Percentiles rank a stretch among this genome's conserved stretches.
These are phyloP conservation scores for Lobosporangium transversale DNA, from an alignment of 192 early-diverging fungal species.

Conservation along the genomic window DNA sequence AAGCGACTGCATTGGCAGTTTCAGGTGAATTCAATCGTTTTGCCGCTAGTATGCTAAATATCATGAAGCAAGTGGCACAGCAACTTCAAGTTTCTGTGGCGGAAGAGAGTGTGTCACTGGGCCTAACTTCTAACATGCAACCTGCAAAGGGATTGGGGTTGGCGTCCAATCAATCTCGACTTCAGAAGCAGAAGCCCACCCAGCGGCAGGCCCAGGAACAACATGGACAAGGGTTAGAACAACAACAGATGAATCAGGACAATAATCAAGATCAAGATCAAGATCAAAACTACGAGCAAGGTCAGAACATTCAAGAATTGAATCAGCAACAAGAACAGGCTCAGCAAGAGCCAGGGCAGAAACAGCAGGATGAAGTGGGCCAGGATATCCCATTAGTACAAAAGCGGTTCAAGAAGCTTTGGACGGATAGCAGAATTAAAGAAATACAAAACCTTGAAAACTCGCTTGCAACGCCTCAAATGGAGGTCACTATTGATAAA, in stretches of 20 bases:
- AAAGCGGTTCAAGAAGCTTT: no score
- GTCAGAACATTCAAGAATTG: background rate
- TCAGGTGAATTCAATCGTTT: background rate
- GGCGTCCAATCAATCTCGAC: no score
- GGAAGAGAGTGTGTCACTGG: background rate
- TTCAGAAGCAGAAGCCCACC: no score
- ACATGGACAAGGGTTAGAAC: no score
- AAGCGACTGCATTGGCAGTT: background rate
- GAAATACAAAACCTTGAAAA: background rate
- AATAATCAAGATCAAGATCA: background rate
- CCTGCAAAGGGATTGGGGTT: no score
- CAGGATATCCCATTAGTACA: no score
- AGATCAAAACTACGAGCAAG: no score
- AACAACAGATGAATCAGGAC: background rate
- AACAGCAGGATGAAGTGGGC: no score
- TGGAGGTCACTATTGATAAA: background rate
- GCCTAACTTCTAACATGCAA: no score
- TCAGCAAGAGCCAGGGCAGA: background rate
- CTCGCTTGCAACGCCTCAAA: background rate
- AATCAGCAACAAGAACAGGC: no score
- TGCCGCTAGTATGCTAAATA: background rate
- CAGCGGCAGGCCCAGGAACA: no score
- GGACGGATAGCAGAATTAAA: no score
- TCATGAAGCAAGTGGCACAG: background rate
- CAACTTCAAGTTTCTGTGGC: background rate